A percentile compares a stretch with the other conserved stretches of the same genome.
phyloP scores from a whole-genome alignment of 1,284 basidiomycete genomes.

The Athelia psychrophila region DNA sequence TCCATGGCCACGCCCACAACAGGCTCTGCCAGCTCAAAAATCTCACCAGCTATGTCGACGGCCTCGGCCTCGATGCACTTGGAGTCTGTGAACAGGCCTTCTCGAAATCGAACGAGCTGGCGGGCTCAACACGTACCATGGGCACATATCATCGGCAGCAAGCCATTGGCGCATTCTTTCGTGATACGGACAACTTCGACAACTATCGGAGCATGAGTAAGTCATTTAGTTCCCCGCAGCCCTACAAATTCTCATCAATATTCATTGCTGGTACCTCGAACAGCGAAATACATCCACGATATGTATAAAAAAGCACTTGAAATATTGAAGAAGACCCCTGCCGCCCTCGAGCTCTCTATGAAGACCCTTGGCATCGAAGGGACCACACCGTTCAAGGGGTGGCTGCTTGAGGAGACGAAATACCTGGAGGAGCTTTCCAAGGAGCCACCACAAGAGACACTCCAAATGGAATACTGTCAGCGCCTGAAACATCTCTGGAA shows the following conservation, averaged over 20 bases:
- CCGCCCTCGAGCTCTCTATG: no score
- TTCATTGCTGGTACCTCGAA: no score
- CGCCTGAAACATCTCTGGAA: background rate
- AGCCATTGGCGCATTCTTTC: conserved; percentile 11
- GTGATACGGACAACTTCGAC: conserved; percentile 15
- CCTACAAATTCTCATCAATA: no score
- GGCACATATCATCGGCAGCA: conserved; percentile 14
- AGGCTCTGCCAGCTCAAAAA: conserved; percentile 3
- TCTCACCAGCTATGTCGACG: conserved; percentile 10
- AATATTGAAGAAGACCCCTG: no score
- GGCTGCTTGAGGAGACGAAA: background rate
- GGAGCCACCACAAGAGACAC: conserved; percentile 1
- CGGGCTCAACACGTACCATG: conserved; percentile 4
- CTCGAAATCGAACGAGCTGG: conserved; percentile 13
- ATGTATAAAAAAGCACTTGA: no score
- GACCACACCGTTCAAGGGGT: background rate
- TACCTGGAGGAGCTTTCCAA: background rate
- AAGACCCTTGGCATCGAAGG: no score
- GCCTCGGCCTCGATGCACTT: conserved; percentile 11
- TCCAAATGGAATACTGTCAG: conserved; percentile 2
- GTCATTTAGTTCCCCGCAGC: no score
- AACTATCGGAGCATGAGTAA: conserved; percentile 12
- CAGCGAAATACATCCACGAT: no score
- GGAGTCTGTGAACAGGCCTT: conserved; percentile 11
- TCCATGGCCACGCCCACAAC: conserved; percentile 13